Conservation (phyloP, 352 stramenopile genomes). For the Peronospora belbahrii region DNA sequence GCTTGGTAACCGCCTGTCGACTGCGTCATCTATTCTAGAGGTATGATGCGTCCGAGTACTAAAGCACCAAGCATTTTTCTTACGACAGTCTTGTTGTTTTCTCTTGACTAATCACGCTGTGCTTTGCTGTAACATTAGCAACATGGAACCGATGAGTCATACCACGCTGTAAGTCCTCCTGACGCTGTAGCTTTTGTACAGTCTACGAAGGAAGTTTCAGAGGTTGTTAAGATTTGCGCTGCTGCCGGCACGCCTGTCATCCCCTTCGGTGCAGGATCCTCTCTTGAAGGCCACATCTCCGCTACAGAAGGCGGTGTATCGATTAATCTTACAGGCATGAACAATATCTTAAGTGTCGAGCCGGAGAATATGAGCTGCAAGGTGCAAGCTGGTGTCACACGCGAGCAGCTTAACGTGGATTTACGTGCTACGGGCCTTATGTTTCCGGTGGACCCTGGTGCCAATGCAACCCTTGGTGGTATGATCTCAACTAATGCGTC, state of each 20-base stretch:
- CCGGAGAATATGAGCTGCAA: slow-evolving; percentile 85
- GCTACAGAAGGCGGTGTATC: slow-evolving; percentile 85
- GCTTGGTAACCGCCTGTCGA: slow-evolving; percentile 67
- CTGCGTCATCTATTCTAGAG: slow-evolving; percentile 46
- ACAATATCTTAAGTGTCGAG: slow-evolving; percentile 60
- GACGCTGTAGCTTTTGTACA: slow-evolving; percentile 84
- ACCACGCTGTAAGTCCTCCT: slow-evolving; percentile 78
- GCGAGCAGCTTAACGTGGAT: slow-evolving; percentile 87
- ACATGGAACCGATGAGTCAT: slow-evolving; percentile 89
- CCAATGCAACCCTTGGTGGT: slow-evolving; percentile 93
- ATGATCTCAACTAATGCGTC: slow-evolving; percentile 91
- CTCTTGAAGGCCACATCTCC: slow-evolving; percentile 94
- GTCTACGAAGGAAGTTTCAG: slow-evolving; percentile 81
- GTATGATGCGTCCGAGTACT: slow-evolving; percentile 20
- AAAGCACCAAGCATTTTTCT: too few species aligned
- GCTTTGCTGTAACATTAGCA: slow-evolving; percentile 27
- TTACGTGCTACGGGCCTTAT: slow-evolving; percentile 86
- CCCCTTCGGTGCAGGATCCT: slow-evolving; percentile 89
- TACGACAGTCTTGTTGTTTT: too few species aligned
- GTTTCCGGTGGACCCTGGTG: slow-evolving; percentile 96
- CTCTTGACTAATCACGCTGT: background rate
- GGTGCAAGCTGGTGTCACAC: slow-evolving; percentile 92
- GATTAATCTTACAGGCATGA: slow-evolving; percentile 86
- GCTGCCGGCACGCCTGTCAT: slow-evolving; percentile 86
- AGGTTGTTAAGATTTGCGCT: slow-evolving; percentile 88